These are phyloP conservation scores for Haplosporangium sp. DNA, from an alignment of 371 early-diverging fungal genomes.

Conservation along the genomic window DNA sequence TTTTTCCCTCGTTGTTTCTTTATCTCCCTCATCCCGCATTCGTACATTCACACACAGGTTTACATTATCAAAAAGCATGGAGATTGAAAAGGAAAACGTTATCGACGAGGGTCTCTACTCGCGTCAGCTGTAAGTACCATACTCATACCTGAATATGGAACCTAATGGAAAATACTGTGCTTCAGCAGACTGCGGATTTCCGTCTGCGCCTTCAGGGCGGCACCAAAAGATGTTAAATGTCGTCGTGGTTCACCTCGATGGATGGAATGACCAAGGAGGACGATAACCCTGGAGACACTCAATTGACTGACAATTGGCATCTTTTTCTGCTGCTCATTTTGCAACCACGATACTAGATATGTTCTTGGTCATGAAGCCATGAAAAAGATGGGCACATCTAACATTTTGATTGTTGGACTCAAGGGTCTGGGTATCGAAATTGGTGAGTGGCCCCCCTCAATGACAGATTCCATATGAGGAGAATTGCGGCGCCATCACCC, in stretches of 20 bases:
- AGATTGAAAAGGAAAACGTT: conserved; percentile 47
- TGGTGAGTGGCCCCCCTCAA: conserved; percentile 62
- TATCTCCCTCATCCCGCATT: not conserved
- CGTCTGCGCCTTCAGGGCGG: not conserved
- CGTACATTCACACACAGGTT: conserved; percentile 1
- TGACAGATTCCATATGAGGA: too few relatives aligned
- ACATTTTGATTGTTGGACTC: conserved; percentile 97
- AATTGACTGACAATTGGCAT: not conserved
- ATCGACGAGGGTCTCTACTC: conserved; percentile 98
- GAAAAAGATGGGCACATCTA: conserved; percentile 97
- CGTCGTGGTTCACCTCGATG: too few relatives aligned
- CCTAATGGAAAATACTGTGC: conserved; percentile 20
- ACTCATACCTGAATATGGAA: conserved; percentile 2
- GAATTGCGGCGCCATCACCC: not conserved
- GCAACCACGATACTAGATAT: conserved; percentile 71
- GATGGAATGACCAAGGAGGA: too few relatives aligned
- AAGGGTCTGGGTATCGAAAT: conserved; percentile 99
- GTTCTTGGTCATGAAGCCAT: conserved; percentile 99
- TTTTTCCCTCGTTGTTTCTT: not conserved
- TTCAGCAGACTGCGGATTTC: conserved; percentile 17
- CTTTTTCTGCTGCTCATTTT: not conserved
- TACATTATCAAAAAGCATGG: conserved; percentile 35
- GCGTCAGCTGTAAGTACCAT: conserved; percentile 93
- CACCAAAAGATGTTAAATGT: not conserved
- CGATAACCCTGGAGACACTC: too few relatives aligned